These are phyloP conservation scores for Penicillium cinerascens DNA, from an alignment of 495 filamentous ascomycete genomes.

Conservation along the genomic window DNA sequence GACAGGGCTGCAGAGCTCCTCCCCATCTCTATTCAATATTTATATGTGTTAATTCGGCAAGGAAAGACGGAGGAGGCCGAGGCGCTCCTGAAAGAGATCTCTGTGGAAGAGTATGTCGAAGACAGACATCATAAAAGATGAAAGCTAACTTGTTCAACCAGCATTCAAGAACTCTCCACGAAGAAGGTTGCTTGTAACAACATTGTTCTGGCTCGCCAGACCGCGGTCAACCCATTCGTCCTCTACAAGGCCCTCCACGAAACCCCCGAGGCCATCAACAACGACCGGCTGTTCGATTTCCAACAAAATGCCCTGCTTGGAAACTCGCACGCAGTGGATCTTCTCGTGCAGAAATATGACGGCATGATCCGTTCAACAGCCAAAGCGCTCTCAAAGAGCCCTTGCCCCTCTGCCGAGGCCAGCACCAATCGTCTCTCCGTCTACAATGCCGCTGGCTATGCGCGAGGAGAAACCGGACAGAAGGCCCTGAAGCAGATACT, in stretches of 20 bases:
- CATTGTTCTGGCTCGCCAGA: conserved; percentile 55
- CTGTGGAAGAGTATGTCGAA: conserved; percentile 55
- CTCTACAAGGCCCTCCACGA: conserved; percentile 65
- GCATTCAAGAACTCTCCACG: conserved; percentile 75
- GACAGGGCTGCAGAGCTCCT: conserved; percentile 80
- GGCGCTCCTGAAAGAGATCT: conserved; percentile 60
- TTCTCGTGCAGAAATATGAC: conserved; percentile 73
- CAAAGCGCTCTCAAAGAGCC: conserved; percentile 51
- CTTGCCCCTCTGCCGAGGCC: conserved; percentile 53
- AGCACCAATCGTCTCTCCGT: conserved; percentile 64
- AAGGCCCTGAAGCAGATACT: conserved; percentile 70
- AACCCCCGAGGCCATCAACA: conserved; percentile 53
- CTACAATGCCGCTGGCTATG: conserved; percentile 75
- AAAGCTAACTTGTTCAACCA: conserved; percentile 24
- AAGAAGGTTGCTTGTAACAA: conserved; percentile 79
- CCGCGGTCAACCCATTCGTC: conserved; percentile 69
- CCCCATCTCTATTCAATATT: conserved; percentile 82
- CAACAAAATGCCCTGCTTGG: conserved; percentile 65
- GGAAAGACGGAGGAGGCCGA: conserved; percentile 74
- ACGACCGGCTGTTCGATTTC: conserved; percentile 72
- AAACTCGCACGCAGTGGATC: conserved; percentile 68
- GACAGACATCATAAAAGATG: background rate
- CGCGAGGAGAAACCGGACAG: conserved; percentile 59
- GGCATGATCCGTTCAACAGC: conserved; percentile 67
- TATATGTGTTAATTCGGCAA: conserved; percentile 70